Base-by-base conservation (phyloP, 495 filamentous ascomycete species). In the Annulohypoxylon bovei region DNA sequence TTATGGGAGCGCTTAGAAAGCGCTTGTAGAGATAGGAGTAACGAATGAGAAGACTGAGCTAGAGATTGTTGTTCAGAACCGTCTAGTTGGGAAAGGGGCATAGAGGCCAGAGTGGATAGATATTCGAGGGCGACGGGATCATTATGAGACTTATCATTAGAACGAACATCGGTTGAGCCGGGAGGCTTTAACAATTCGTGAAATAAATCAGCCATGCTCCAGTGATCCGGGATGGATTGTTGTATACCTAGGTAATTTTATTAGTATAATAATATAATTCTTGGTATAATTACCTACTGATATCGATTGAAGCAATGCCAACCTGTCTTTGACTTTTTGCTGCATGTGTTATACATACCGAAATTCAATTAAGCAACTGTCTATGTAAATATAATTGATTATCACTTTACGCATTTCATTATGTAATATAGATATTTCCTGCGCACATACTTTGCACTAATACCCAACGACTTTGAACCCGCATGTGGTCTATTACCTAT, bases 1-100 rank as follows among this genome's bases (percentile, higher is more conserved):
- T 92, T 91, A 76, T 98, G 91, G n/a, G 95, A 98, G 67, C 93
- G 92, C 67, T 95, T 94, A 28, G 93, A 95, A 54, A 98, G 87
- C 0, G 89, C 86, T 74, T 99, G 95, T 1, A 98, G 86, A 9
- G 93, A 96, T 32, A 95, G 87, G 9, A 92, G 86, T n/a, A 91
- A 88, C 0, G 91, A 91, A 66, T 98, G 93, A 6, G 90, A 89
- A 47, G 91, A 86, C 70, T 97, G 93, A 0, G 89, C 79, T 44
- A 98, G 85, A 0, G 92, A 91, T 61, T 94, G 89, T 6, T 90
- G 90, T 74, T 99, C 96, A 30, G 87, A 87, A 35, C 87, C 84
- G 30, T 86, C 85, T 47, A 98, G 85, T 7, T 92, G 86, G 25
- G 87, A 81, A 37, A 97, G 83, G 1, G 94, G 88, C 49, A 95